Conservation (phyloP, 1,139 yeast genomes). For the Geotrichum histeridarum region DNA sequence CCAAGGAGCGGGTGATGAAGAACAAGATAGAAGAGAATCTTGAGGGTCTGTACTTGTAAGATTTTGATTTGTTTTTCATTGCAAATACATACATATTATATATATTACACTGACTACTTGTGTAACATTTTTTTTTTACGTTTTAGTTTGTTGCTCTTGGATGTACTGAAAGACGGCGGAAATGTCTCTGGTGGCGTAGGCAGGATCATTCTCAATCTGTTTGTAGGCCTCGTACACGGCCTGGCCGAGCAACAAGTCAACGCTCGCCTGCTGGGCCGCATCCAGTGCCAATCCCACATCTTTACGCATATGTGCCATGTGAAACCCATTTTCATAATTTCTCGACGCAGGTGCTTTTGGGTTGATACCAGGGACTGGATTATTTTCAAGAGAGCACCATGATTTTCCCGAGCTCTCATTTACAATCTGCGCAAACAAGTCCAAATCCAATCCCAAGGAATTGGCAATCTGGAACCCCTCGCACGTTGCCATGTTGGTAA, state of each 20-base stretch:
- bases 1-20: slow-evolving; percentile 94
- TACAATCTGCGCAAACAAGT: slow-evolving; percentile 49
- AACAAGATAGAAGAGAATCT: slow-evolving; percentile 95
- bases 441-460: slow-evolving; percentile 48
- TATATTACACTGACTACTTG: not conserved
- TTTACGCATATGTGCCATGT: slow-evolving; percentile 51
- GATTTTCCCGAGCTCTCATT: slow-evolving; percentile 56
- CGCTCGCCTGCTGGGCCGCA: slow-evolving; percentile 39
- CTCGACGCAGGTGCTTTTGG: slow-evolving; percentile 47
- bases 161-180: slow-evolving; percentile 34
- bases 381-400: slow-evolving; percentile 60
- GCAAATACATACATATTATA: too few relatives aligned
- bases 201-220: slow-evolving; percentile 27
- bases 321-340: slow-evolving; percentile 51
- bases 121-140: slow-evolving; percentile 14
- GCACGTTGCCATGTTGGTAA: slow-evolving; percentile 56
- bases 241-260: slow-evolving; percentile 30
- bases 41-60: slow-evolving; percentile 83
- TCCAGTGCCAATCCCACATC: slow-evolving; percentile 55
- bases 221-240: slow-evolving; percentile 31
- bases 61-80: not conserved
- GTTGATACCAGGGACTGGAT: slow-evolving; percentile 53
- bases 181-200: slow-evolving; percentile 33
- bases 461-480: slow-evolving; percentile 58
- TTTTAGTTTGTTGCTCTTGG: too few relatives aligned